A percentile compares a stretch with the other conserved stretches of the same genome.
Evolutionary conservation across 2,329 filamentous ascomycete genomes (phyloP).

Genomic region (Knoxdaviesia capensis): DNA sequence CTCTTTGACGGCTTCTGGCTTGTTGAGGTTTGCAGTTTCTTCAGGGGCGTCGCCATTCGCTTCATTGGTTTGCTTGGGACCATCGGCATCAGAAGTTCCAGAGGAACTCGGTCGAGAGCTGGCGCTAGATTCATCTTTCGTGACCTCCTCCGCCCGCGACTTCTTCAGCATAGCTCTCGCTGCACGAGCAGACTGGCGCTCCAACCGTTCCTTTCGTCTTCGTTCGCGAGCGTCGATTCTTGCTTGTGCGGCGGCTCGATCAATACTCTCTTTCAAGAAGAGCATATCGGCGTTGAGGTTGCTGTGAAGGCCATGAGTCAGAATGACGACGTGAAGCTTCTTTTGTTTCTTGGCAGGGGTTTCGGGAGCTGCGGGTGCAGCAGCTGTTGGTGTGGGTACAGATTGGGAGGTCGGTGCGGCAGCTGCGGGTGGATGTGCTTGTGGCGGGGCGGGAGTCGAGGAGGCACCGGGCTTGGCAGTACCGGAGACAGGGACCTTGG

Average conservation of each 20-base stretch:
- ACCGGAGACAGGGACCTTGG: no score
- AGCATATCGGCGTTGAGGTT: conserved; percentile 94
- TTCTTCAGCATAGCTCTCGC: no score
- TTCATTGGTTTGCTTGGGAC: no score
- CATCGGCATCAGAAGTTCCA: no score
- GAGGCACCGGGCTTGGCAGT: no score
- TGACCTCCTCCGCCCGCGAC: no score
- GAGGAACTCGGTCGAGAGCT: no score
- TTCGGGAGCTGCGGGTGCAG: neutral
- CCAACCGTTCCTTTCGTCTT: conserved; percentile 26
- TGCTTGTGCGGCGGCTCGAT: conserved; percentile 57
- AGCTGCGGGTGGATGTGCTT: neutral
- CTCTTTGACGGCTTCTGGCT: no score
- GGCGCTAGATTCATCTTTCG: neutral
- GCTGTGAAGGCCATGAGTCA: conserved; percentile 90
- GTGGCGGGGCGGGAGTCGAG: neutral
- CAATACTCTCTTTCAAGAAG: conserved; percentile 92
- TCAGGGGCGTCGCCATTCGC: no score
- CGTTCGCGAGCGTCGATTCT: conserved; percentile 46
- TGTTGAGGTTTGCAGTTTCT: no score
- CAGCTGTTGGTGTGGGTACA: neutral
- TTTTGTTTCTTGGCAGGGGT: conserved; percentile 33
- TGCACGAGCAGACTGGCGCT: conserved; percentile 1
- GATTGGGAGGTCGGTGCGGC: neutral
- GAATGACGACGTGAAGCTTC: conserved; percentile 72